Percentiles rank a stretch among this genome's conserved stretches.
Evolutionary conservation across 352 stramenopile genomes (phyloP).

Genomic region (Pythium monospermum): DNA sequence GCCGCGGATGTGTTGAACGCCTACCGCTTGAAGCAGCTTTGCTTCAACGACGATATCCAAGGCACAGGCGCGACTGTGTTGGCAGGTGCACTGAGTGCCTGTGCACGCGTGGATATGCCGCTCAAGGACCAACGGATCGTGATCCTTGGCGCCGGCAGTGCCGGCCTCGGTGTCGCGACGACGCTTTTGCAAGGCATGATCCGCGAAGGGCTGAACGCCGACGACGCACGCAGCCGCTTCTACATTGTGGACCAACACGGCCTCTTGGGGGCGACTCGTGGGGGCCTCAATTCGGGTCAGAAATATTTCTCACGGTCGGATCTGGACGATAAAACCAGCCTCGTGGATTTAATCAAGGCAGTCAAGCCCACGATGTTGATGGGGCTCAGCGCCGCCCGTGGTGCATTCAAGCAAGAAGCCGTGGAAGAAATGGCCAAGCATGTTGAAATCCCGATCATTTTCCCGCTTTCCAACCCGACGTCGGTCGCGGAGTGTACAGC

Average conservation of each 20-base stretch:
- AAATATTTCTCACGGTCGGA: slow-evolving; percentile 74
- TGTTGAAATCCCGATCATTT: slow-evolving; percentile 92
- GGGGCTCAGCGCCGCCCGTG: slow-evolving; percentile 84
- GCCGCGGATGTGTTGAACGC: slow-evolving; percentile 91
- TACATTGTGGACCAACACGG: slow-evolving; percentile 80
- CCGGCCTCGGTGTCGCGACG: slow-evolving; percentile 92
- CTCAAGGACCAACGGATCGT: slow-evolving; percentile 94
- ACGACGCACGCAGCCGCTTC: slow-evolving; percentile 69
- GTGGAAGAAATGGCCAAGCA: slow-evolving; percentile 87
- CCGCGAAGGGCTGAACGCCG: slow-evolving; percentile 59
- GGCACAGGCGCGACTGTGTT: slow-evolving; percentile 94
- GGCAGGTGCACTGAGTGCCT: slow-evolving; percentile 82
- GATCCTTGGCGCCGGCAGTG: slow-evolving; percentile 92
- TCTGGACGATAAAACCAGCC: slow-evolving; percentile 60
- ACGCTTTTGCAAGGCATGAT: slow-evolving; percentile 91
- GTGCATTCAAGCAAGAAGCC: slow-evolving; percentile 85
- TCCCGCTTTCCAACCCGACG: slow-evolving; percentile 96
- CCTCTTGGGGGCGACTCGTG: slow-evolving; percentile 45
- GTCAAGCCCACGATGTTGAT: slow-evolving; percentile 94
- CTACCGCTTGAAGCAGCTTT: slow-evolving; percentile 93
- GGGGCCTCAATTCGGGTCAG: slow-evolving; percentile 63
- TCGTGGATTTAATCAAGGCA: slow-evolving; percentile 80
- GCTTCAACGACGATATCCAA: slow-evolving; percentile 99
- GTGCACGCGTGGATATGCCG: slow-evolving; percentile 56
- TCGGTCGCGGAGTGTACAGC: slow-evolving; percentile 95